Evolutionary conservation across 1,139 yeast species (phyloP), one percentile per base, ranked within the genome.

Genomic region (Kurtzmaniella quercitrusa): DNA sequence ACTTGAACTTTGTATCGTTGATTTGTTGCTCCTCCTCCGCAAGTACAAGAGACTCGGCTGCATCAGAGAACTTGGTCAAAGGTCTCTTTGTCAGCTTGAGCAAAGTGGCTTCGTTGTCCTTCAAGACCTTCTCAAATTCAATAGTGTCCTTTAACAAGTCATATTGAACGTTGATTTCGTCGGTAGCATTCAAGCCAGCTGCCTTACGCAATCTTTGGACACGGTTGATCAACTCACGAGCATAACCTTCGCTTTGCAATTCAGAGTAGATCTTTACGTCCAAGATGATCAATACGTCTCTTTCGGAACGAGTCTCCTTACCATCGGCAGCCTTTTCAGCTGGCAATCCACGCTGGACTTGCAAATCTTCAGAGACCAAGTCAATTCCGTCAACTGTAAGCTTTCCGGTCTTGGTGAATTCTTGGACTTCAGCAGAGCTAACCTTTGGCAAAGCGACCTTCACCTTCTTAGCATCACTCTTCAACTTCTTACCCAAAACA

Each of bases 171-270:
- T 79, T 70, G 43, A 94, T 94, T 56, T 94, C 98, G 61, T 94
- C 98, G 38, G 98, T 91, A 48, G 95, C 91, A 59, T 86, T 88
- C 59, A 94, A 76, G 37, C 96, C 96, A 51, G 89, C 91, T 77
- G 91, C 90, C 83, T 94, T 94, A 70, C 99, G 87, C 64, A 91
- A 81, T 68, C 96, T 86, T 76, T 94, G 99, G 55, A 94, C 90
- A 70, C 98, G 90, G 78, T 94, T 94, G 59, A 93, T 79, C 61
- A 94, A 77, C 66, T 94, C 98, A 73, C 99, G 88, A 7, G 96
- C 96, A 57, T 87, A 76, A 64, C 98, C 98, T 72, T 93, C 98
- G 43, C 87, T 82, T 70, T 85, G 85, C 63, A 91, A 77, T 56
- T 91, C 96, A 39, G 91, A 90, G 61, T 93, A 85, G 47, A 89